phyloP scores from a whole-genome alignment of 2,329 filamentous ascomycete species.

The Scedosporium minutisporum region DNA sequence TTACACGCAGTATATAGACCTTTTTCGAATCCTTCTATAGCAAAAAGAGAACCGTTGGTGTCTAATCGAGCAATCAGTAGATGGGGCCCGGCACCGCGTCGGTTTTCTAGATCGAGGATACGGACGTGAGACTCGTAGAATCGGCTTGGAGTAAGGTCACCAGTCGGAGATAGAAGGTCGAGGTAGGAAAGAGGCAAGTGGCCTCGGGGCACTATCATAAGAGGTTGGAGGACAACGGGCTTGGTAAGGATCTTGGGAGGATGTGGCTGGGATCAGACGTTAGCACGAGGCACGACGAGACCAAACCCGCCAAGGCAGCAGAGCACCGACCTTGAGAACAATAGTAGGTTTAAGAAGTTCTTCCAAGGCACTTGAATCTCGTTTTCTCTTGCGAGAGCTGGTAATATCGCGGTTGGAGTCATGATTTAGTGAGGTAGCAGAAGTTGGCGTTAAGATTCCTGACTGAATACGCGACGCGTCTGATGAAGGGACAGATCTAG shows the following conservation, averaged over 20 bases:
- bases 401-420: constrained; percentile 18
- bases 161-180: constrained; percentile 42
- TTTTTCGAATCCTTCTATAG: constrained; percentile 53
- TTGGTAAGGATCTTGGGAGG: constrained; percentile 42
- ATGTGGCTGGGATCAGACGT: constrained; percentile 35
- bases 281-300: neutral
- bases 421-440: constrained; percentile 27
- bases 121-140: constrained; percentile 53
- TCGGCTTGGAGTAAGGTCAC: constrained; percentile 39
- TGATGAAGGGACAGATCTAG: constrained; percentile 11
- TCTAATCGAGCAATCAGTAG: constrained; percentile 55
- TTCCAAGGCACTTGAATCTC: constrained; percentile 33
- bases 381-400: constrained; percentile 25
- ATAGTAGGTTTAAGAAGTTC: constrained; percentile 42
- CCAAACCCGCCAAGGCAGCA: neutral
- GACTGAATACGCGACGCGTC: constrained; percentile 41
- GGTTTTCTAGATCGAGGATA: constrained; percentile 53
- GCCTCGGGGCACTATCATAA: constrained; percentile 54
- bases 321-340: constrained; percentile 36
- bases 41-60: constrained; percentile 43
- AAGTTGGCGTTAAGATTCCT: constrained; percentile 30
- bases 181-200: constrained; percentile 51
- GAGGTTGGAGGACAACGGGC: constrained; percentile 46
- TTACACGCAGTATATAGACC: constrained; percentile 59
- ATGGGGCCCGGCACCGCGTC: constrained; percentile 42